Evolutionary conservation across 129 eudicot genomes (phyloP), one percentile per base, ranked within the genome.

Genomic region (Flaveria ramosissima): DNA sequence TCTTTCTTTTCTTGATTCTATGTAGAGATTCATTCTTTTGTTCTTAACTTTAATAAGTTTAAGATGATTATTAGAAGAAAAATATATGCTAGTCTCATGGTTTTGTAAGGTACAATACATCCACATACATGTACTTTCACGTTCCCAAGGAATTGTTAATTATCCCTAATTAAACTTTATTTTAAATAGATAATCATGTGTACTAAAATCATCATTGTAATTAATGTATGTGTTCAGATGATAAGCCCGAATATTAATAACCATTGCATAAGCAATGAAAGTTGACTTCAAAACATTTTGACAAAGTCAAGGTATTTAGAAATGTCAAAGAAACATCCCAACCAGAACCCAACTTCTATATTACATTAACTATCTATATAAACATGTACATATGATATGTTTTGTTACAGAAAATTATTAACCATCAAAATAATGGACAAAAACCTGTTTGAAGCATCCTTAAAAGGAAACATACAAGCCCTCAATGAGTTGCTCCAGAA

Each of bases 391-490:
- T 12, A 48, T 62, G 23, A 57, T 39, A 1, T 26, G 27, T n/a
- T 56, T 51, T 20, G 30, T 17, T 11, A 55, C 6, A 62, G 6
- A 72, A 3, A 48, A 5, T 32, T 47, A 47, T 5, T 6, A 48
- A 72, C 39, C 6, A 79, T 16, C 15, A 45, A 57, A 27, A 26
- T 0, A 70, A 81, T 74, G 84, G 76, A 74, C 13, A 74, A 16
- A 68, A 59, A 30, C 23, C 71, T 81, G n/a, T 68, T 55, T 26
- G 74, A 79, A 60, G 83, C 83, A 72, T 72, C 83, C 8, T 53
- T 72, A 4, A 72, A 24, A 57, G 83, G 83, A 62, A 65, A 72
- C 3, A 68, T 79, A 62, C 68, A 79, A 71, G 61, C 72, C 60
- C 73, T 79, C 16, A 72, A 71, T 10, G 59, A 72, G 19, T 64